Base-by-base conservation (phyloP, 1,284 basidiomycete genomes). In the Trichosporon sp. region DNA sequence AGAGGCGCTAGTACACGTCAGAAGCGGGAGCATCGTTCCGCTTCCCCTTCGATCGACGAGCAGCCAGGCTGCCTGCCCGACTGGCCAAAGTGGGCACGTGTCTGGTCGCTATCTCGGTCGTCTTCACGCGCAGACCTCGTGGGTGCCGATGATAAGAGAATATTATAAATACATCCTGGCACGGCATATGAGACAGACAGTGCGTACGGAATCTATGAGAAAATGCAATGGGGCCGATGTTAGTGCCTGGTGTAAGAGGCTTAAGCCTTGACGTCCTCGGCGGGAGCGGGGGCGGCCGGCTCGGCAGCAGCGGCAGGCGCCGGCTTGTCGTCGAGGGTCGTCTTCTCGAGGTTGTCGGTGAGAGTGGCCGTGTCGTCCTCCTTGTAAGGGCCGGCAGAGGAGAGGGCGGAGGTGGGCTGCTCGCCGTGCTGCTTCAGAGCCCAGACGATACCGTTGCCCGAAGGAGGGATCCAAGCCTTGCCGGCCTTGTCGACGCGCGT, bases 361-460 rank as follows among this genome's bases (percentile, higher is more conserved):
- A 70, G 21, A 16, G 51, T 64, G 14, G 40, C 40, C 2, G 65
- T 26, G 48, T 37, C 51, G 35, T 37, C 66, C 19, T 8, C 40
- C 21, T 37, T 37, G 19, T 59, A 63, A 19, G 59, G 32, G 19
- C 16, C 68, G 19, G 61, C 61, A 11, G 32, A 21, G 43, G 46
- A 35, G 46, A 12, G 64, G 1, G 68, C 31, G 2, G 43, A 63
- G n/a, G 61, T 46, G 12, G 43, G 65, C 40, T 48, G 32, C 66
- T 67, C 66, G 48, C 51, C 76, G 66, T 78, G 72, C 21, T 79
- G 78, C 40, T 81, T 76, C 1, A 76, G 67, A 16, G 83, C 83
- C 37, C 81, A 81, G 65, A 77, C 73, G 70, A 81, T 80, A 43
- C 83, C 83, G 76, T 83, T 83, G 2, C 83, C 83, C 8, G 78